Percentiles rank a stretch among this genome's conserved stretches.
phyloP scores from a whole-genome alignment of 257 asterid genomes.

The Rhazya stricta region DNA sequence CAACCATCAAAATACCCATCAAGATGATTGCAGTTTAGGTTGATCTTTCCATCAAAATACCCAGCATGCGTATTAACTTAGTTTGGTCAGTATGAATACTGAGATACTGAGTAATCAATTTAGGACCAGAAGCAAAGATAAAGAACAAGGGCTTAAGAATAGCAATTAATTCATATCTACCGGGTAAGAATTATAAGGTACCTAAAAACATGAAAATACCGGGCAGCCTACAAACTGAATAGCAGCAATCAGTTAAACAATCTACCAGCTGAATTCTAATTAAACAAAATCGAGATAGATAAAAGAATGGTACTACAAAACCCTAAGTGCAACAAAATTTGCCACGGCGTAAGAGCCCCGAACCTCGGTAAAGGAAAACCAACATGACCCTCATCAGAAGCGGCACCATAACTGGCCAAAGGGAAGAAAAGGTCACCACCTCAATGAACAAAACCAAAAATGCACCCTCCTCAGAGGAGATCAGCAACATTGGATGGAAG shows the following conservation, averaged over 20 bases:
- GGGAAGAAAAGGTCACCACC: background rate
- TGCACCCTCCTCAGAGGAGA: conserved; percentile 40
- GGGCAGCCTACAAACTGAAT: background rate
- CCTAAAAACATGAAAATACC: background rate
- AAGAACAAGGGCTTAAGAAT: background rate
- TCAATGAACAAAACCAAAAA: background rate
- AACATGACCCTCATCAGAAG: background rate
- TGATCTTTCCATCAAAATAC: too few species aligned
- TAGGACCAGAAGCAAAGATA: too few species aligned
- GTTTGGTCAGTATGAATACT: too few species aligned
- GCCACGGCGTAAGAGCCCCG: background rate
- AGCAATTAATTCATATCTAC: background rate
- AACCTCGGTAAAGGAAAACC: background rate
- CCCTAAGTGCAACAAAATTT: conserved; percentile 17
- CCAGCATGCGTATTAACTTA: too few species aligned
- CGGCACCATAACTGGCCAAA: too few species aligned
- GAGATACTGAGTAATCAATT: too few species aligned
- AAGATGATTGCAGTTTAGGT: too few species aligned
- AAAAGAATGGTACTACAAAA: conserved; percentile 2
- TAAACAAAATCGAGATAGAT: background rate
- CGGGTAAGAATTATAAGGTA: background rate
- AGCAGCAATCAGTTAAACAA: background rate
- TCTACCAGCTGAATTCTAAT: conserved; percentile 7
- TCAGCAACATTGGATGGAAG: conserved; percentile 74
- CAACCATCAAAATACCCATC: too few species aligned